Evolutionary conservation across 257 asterid genomes (phyloP).

Genomic region (Primulina huaijiensis): DNA sequence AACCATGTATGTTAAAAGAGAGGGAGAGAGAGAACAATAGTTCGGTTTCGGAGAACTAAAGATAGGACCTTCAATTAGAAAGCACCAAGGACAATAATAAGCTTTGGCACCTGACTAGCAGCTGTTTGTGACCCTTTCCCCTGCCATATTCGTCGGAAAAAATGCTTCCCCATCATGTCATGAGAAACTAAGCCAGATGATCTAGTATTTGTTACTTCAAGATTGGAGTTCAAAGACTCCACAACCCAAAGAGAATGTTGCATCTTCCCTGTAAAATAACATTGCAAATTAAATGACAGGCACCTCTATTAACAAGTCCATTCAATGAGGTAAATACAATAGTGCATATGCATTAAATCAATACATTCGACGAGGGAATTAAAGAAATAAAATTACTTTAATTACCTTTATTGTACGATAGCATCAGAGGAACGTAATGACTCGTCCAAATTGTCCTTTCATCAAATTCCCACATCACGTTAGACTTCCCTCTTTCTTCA

Average conservation of each 20-base stretch:
- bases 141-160: constrained; percentile 93
- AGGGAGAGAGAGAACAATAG: neutral
- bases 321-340: neutral
- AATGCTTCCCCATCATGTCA: constrained; percentile 47
- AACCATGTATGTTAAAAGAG: too few species aligned
- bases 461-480: constrained; percentile 74
- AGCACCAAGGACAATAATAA: constrained; percentile 31
- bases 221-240: constrained; percentile 53
- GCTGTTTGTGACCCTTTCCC: constrained; percentile 86
- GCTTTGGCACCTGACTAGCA: constrained; percentile 76
- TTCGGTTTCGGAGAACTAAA: constrained; percentile 3
- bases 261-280: constrained; percentile 62
- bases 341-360: constrained; percentile 10
- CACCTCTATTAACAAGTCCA: too few species aligned
- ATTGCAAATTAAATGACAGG: neutral
- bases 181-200: constrained; percentile 45
- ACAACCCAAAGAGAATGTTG: constrained; percentile 93
- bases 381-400: constrained; percentile 19
- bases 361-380: constrained; percentile 11
- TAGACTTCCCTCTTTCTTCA: constrained; percentile 83
- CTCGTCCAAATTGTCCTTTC: constrained; percentile 93
- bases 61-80: constrained; percentile 21
- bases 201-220: constrained; percentile 40
- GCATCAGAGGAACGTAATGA: constrained; percentile 74
- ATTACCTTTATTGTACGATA: constrained; percentile 77